phyloP scores from a whole-genome alignment of 2,329 filamentous ascomycete genomes.

The Aureobasidium uvarum region DNA sequence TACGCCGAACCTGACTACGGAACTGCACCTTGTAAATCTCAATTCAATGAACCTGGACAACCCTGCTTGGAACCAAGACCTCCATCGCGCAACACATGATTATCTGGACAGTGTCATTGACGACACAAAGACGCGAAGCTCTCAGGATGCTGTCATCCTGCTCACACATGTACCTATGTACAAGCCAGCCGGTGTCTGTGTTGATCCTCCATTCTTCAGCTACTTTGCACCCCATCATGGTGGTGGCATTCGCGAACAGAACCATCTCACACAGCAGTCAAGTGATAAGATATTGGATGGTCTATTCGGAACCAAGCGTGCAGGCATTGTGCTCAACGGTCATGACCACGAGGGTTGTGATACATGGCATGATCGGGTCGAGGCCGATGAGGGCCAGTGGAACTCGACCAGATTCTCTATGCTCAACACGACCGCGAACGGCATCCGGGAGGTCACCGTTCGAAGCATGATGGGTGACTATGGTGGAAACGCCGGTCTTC shows the following conservation, averaged over 20 bases:
- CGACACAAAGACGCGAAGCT: not conserved
- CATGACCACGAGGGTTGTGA: constrained; percentile 97
- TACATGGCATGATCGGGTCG: constrained; percentile 64
- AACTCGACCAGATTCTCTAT: constrained; percentile 41
- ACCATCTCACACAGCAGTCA: constrained; percentile 73
- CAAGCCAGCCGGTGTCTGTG: constrained; percentile 78
- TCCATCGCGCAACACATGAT: constrained; percentile 73
- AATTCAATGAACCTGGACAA: constrained; percentile 95
- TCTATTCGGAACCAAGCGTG: constrained; percentile 62
- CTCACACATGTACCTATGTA: constrained; percentile 90
- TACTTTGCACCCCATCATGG: constrained; percentile 67
- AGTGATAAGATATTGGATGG: constrained; percentile 73
- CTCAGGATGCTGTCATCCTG: constrained; percentile 69
- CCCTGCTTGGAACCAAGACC: constrained; percentile 63
- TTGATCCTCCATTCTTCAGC: constrained; percentile 78
- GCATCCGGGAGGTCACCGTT: constrained; percentile 84
- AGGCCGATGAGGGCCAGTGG: not conserved
- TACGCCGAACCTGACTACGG: constrained; percentile 53
- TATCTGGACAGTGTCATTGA: constrained; percentile 28
- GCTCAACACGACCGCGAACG: constrained; percentile 41
- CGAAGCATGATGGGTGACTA: constrained; percentile 98
- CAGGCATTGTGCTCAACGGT: constrained; percentile 79
- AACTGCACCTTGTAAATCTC: constrained; percentile 77
- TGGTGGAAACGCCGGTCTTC: constrained; percentile 82
- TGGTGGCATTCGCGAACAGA: constrained; percentile 82